Evolutionary conservation across 176 grass and related monocot genomes (phyloP).

Genomic region (Eleusine coracana): DNA sequence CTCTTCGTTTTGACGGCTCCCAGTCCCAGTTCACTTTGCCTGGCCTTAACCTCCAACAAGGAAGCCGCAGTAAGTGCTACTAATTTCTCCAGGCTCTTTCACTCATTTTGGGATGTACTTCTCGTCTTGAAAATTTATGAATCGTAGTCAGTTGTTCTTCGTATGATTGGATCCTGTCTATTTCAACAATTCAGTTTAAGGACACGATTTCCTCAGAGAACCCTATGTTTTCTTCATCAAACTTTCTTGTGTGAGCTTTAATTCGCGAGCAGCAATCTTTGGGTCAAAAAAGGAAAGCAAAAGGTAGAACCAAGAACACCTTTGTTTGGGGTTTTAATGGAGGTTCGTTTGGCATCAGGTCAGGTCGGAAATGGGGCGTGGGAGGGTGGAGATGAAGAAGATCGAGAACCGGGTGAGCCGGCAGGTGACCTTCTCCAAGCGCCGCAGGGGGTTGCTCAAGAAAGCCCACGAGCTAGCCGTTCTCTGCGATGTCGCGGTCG

Average conservation of each 20-base stretch:
- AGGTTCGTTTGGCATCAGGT: background rate
- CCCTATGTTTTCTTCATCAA: background rate
- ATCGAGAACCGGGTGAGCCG: constrained; percentile 48
- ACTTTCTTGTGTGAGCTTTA: background rate
- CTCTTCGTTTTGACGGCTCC: background rate
- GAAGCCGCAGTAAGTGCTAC: background rate
- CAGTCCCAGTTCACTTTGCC: background rate
- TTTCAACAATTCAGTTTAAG: background rate
- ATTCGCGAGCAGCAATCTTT: background rate
- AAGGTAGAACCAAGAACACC: background rate
- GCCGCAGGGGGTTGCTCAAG: constrained; percentile 52
- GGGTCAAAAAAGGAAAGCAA: background rate
- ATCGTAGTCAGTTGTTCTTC: background rate
- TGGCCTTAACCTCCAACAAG: constrained; percentile 4
- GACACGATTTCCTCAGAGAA: background rate
- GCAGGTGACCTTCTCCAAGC: constrained; percentile 53
- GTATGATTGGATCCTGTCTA: background rate
- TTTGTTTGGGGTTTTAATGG: background rate
- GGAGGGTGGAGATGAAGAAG: constrained; percentile 55
- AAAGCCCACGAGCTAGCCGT: constrained; percentile 59
- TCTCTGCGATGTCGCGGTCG: constrained; percentile 55
- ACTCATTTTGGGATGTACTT: background rate
- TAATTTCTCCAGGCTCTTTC: background rate
- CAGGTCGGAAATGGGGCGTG: constrained; percentile 39
- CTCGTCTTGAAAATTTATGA: background rate